phyloP scores from a whole-genome alignment of 1,139 yeast species.

The Geotrichum histeridarum region DNA sequence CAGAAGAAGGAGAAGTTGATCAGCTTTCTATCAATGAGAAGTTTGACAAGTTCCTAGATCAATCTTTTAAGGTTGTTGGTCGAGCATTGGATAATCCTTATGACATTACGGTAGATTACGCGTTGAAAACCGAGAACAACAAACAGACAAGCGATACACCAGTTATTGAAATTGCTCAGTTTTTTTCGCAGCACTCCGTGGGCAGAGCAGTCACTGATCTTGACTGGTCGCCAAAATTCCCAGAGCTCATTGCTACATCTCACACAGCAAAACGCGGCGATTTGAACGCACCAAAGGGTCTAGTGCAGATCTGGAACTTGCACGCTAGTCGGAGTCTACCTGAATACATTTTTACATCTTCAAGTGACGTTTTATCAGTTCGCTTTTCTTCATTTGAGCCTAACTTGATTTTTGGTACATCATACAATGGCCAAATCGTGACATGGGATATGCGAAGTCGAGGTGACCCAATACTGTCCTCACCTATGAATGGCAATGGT shows the following conservation, averaged over 20 bases:
- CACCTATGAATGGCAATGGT: conserved; percentile 37
- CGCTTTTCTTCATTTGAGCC: conserved; percentile 41
- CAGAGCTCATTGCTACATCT: conserved; percentile 44
- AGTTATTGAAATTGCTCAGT: conserved; percentile 26
- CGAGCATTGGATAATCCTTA: conserved; percentile 38
- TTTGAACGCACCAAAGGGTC: conserved; percentile 33
- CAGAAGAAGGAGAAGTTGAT: conserved; percentile 19
- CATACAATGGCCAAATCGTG: conserved; percentile 47
- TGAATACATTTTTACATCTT: conserved; percentile 48
- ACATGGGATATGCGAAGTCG: conserved; percentile 43
- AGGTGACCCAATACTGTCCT: conserved; percentile 33
- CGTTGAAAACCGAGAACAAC: conserved; percentile 16
- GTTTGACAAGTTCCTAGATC: conserved; percentile 34
- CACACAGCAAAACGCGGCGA: conserved; percentile 31
- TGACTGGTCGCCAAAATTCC: conserved; percentile 42
- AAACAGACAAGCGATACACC: conserved; percentile 11
- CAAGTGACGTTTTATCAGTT: conserved; percentile 42
- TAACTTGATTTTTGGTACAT: conserved; percentile 42
- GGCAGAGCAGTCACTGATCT: conserved; percentile 40
- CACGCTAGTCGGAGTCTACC: conserved; percentile 38
- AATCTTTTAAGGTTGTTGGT: conserved; percentile 41
- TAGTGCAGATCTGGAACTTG: conserved; percentile 42
- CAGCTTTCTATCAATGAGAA: conserved; percentile 13
- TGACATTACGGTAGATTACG: conserved; percentile 38
- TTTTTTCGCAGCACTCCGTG: conserved; percentile 27